These are phyloP conservation scores for Prunus mume DNA, from an alignment of 306 rosid genomes.

Conservation along the genomic window DNA sequence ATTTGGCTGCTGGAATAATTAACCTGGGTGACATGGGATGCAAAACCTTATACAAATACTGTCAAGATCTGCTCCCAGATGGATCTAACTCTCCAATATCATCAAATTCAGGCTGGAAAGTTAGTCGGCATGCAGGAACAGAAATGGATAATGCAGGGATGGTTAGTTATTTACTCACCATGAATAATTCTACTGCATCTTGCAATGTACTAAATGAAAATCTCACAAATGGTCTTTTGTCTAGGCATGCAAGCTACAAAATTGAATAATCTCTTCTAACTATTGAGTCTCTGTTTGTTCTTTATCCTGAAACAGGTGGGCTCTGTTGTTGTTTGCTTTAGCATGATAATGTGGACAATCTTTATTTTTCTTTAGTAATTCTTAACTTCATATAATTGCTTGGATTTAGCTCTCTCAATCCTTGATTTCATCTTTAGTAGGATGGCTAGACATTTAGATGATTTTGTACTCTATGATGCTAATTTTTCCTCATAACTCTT, in stretches of 20 bases:
- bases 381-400: background rate
- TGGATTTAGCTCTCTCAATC: background rate
- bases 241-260: background rate
- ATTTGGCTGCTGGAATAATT: conserved; percentile 72
- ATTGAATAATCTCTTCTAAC: background rate
- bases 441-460: background rate
- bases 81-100: conserved; percentile 67
- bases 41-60: conserved; percentile 51
- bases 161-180: conserved; percentile 53
- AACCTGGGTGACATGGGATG: conserved; percentile 51
- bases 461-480: background rate
- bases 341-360: background rate
- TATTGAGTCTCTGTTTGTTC: background rate
- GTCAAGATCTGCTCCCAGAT: conserved; percentile 76
- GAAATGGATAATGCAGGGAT: conserved; percentile 73
- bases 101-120: conserved; percentile 69
- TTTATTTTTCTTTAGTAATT: background rate
- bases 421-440: background rate
- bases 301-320: conserved; percentile 12
- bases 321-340: background rate
- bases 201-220: background rate
- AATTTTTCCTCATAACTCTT: background rate
- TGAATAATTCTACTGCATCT: background rate
- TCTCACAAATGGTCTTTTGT: background rate
- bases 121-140: conserved; percentile 55